Base-by-base conservation (phyloP, 2,329 filamentous ascomycete species). In the Diaporthe ampelina region DNA sequence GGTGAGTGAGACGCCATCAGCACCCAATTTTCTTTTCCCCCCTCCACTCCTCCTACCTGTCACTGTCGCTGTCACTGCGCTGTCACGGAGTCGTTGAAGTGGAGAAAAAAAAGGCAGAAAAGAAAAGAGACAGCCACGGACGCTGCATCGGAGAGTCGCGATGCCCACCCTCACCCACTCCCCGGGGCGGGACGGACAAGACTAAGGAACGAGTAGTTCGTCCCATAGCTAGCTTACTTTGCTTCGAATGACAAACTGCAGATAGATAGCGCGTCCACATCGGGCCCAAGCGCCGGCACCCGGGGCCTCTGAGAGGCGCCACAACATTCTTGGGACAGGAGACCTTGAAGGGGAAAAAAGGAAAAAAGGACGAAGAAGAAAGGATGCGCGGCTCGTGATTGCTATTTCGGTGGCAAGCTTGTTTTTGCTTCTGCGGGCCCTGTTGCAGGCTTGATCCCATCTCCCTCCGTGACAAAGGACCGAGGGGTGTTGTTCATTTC, bases 301-400 rank as follows among this genome's bases (percentile, higher is more conserved):
- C 40, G 45, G 24, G 24, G 19, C 54, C 7, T 8, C 35, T 50
- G 61, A 67, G 45, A 52, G 19, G 8, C 26, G 43, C 45, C 43
- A 67, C 43, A 67, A 67, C 43, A 67, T 65, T 65, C 40, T 48
- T 15, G 40, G 43, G 40, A 13, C n/a, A n/a, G 40, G 10, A 40
- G 37, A 13, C 37, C 11, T 40, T 40, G 37, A 13, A n/a, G 5
- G 7, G n/a, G 15, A n/a, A 19, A 65, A n/a, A 48, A 32, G 4
- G 4, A 15, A 2, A 4, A 67, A 15, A 67, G 35, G 40, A 32
- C 9, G 15, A 50, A 32, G 40, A 43, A 7, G 43, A 21, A 21
- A 15, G 37, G 1, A 3, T 15, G 13, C 19, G 63, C 63, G 63
- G 63, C 63, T 67, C 37, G n/a, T 67, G 11, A 32, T 52, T 52